A percentile compares a stretch with the other conserved stretches of the same genome.
Evolutionary conservation across 78 protist genomes (phyloP).

Genomic region (Isochrysis galbana): DNA sequence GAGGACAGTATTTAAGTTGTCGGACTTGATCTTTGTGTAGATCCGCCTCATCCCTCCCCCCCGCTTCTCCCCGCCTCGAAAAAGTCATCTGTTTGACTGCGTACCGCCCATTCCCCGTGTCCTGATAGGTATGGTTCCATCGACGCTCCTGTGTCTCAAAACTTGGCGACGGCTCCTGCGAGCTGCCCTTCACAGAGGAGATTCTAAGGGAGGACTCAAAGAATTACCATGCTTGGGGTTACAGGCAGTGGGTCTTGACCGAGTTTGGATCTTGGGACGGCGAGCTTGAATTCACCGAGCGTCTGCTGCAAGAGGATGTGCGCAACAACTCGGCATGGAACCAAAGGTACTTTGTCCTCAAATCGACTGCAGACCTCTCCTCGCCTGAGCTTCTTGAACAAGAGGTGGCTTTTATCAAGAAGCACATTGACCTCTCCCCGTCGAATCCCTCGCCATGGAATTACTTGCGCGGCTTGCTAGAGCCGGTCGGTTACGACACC

Average conservation of each 20-base stretch:
- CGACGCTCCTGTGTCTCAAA: conserved; percentile 67
- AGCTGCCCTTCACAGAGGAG: conserved; percentile 58
- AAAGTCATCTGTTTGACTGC: too few relatives aligned
- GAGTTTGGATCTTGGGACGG: conserved; percentile 44
- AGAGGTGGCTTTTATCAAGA: neutral
- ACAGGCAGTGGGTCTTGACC: conserved; percentile 43
- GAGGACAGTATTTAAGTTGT: too few relatives aligned
- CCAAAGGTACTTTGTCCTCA: conserved; percentile 78
- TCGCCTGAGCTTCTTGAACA: neutral
- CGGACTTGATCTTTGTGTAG: too few relatives aligned
- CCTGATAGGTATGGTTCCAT: conserved; percentile 84
- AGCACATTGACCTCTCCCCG: neutral
- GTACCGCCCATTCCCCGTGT: neutral
- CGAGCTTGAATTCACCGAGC: conserved; percentile 69
- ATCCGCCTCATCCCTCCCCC: too few relatives aligned
- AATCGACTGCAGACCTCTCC: neutral
- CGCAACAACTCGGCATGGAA: conserved; percentile 96
- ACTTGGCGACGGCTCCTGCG: conserved; percentile 48
- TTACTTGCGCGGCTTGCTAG: neutral
- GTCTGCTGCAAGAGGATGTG: conserved; percentile 70
- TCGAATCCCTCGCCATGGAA: neutral
- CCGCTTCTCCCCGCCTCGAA: too few relatives aligned
- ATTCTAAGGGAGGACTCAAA: conserved; percentile 77
- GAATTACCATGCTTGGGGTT: conserved; percentile 96
- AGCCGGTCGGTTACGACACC: neutral